Evolutionary conservation across 169 alveolate species (phyloP), one percentile per base, ranked within the genome.

Genomic region (Plasmodium vivax): DNA sequence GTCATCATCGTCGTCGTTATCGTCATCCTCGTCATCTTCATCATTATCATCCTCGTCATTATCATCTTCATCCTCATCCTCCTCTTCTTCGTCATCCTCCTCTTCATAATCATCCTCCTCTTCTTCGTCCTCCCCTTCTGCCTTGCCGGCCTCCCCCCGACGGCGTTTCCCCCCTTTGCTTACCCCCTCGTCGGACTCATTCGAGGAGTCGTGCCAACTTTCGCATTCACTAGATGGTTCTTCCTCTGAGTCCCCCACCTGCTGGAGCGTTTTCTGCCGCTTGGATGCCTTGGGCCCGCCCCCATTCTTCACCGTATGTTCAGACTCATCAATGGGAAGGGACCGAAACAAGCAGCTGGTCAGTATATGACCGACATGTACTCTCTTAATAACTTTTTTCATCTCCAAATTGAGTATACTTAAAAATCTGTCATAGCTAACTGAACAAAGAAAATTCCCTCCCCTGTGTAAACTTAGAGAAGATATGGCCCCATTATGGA

Each of bases 401-500:
- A 19, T 82, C 84, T 87, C 12, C 10, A 43, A 56, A 79, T 93
- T 83, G 32, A 85, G 54, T 88, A 92, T 84, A 34, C 77, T 95
- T 95, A 96, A 68, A 83, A 79, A 79, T 83, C 94, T 72, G 58
- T 90, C 62, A 92, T 92, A 56, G 93, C 95, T 81, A 62, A 93
- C 93, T 85, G 97, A 47, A 92, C 94, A 77, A 51, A 93, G 81
- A 36, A 91, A 85, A 16, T 92, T 96, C 5, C 97, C 84, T 19
- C 95, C 96, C 30, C 82, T 88, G n/a, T 95, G 93, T 32, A 96
- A 82, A 79, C 95, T 90, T 36, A 95, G 74, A n/a, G 93, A 87
- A 10, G 90, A 79, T 56, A 79, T 68, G n/a, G 92, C 93, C 58
- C 95, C 96, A 80, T 83, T 83, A 82, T 95, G 95, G 51, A 82